These are phyloP conservation scores for Mucor sp. DNA, from an alignment of 371 early-diverging fungal genomes.

Conservation along the genomic window DNA sequence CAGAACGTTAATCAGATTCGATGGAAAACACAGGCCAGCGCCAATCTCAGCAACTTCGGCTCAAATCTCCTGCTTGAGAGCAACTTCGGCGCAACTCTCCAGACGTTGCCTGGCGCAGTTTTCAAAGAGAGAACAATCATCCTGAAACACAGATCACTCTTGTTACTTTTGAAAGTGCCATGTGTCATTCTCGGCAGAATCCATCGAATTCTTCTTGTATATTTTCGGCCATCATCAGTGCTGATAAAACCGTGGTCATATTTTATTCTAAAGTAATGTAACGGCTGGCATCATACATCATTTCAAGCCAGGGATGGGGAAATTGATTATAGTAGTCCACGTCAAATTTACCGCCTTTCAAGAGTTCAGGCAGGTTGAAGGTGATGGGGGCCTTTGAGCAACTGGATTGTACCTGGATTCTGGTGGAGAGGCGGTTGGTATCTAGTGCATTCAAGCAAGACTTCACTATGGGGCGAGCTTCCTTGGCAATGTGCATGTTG, in stretches of 20 bases:
- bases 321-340: slow-evolving; percentile 5
- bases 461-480: slow-evolving; percentile 6
- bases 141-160: background rate
- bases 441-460: slow-evolving; percentile 2
- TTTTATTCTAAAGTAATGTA: background rate
- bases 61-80: background rate
- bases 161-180: background rate
- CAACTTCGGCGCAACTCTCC: background rate
- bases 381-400: background rate
- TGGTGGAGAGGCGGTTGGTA: background rate
- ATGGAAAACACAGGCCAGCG: background rate
- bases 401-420: background rate
- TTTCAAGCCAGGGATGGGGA: slow-evolving; percentile 21
- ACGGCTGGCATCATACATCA: slow-evolving; percentile 18
- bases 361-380: background rate
- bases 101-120: no score
- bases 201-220: no score
- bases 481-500: background rate
- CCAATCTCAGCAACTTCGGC: background rate
- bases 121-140: no score
- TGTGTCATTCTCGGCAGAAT: background rate
- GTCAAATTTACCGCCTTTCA: background rate
- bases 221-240: no score
- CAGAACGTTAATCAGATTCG: background rate
- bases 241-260: no score